Evolutionary conservation across 345 rosid genomes (phyloP).

Genomic region (Isatis tinctoria): DNA sequence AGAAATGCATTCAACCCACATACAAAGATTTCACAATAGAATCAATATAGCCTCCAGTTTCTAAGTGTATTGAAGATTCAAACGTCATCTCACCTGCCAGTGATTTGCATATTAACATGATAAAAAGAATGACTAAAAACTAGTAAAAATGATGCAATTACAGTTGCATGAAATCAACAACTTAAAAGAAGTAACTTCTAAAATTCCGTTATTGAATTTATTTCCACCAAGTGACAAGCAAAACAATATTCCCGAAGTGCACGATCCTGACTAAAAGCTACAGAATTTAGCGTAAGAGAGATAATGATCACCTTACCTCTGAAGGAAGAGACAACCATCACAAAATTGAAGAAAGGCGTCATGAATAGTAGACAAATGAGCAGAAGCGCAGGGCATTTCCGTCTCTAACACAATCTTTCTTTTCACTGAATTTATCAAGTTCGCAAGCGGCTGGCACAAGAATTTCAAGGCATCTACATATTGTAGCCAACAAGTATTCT

Average conservation of each 20-base stretch:
- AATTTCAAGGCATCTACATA: conserved; percentile 61
- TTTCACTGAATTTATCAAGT: conserved; percentile 56
- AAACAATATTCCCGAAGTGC: not conserved
- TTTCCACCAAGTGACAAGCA: conserved; percentile 3
- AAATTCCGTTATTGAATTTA: not conserved
- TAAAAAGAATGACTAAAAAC: not conserved
- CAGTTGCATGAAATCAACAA: not conserved
- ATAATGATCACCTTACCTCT: conserved; percentile 45
- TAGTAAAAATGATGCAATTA: not conserved
- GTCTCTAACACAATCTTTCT: conserved; percentile 46
- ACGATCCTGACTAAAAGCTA: not conserved
- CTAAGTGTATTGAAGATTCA: conserved; percentile 1
- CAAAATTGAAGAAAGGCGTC: conserved; percentile 55
- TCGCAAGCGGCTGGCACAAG: conserved; percentile 78
- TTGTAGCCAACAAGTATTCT: conserved; percentile 35
- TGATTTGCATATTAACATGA: not conserved
- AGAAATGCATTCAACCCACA: conserved; percentile 14
- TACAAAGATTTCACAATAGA: conserved; percentile 6
- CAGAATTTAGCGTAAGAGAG: conserved; percentile 16
- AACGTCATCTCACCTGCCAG: not conserved
- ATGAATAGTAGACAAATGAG: conserved; percentile 45
- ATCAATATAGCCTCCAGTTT: not conserved
- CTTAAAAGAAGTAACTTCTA: not conserved
- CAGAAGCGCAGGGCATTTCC: conserved; percentile 35
- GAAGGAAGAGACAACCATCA: conserved; percentile 40